Conservation (phyloP, 2,329 filamentous ascomycete genomes). For the Cadophora gregata region DNA sequence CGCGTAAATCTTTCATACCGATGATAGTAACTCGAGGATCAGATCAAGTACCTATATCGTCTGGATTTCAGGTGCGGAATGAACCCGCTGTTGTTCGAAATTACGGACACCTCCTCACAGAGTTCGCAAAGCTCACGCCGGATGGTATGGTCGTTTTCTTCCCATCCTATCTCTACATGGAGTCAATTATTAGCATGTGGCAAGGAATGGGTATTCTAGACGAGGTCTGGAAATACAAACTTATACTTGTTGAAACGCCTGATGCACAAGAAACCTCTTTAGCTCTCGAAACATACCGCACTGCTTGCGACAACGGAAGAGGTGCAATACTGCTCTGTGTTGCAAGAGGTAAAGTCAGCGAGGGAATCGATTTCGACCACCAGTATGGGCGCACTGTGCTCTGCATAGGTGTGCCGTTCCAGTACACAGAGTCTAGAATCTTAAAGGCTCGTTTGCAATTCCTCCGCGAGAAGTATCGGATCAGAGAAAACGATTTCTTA, state of each 20-base stretch:
- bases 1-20: conserved; percentile 90
- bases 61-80: conserved; percentile 92
- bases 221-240: conserved; percentile 98
- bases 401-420: conserved; percentile 96
- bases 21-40: conserved; percentile 97
- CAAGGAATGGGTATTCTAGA: conserved; percentile 98
- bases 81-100: conserved; percentile 97
- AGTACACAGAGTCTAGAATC: conserved; percentile 97
- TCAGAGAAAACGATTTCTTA: conserved; percentile 95
- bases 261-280: conserved; percentile 97
- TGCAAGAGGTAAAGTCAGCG: conserved; percentile 94
- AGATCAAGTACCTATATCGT: conserved; percentile 92
- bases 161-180: conserved; percentile 98
- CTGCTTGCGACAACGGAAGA: conserved; percentile 95
- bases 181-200: conserved; percentile 99
- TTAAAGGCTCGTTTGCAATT: conserved; percentile 96
- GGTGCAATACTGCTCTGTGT: conserved; percentile 94
- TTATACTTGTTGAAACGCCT: conserved; percentile 96
- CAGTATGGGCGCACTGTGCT: conserved; percentile 96
- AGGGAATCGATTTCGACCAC: conserved; percentile 99
- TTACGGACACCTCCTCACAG: conserved; percentile 90
- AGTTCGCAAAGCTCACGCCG: conserved; percentile 94
- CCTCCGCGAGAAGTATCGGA: conserved; percentile 94
- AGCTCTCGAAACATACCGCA: conserved; percentile 94
- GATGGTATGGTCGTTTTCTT: conserved; percentile 99